Evolutionary conservation across 2,329 filamentous ascomycete species (phyloP), one percentile per base, ranked within the genome.

Genomic region (Cordyceps fumosorosea): DNA sequence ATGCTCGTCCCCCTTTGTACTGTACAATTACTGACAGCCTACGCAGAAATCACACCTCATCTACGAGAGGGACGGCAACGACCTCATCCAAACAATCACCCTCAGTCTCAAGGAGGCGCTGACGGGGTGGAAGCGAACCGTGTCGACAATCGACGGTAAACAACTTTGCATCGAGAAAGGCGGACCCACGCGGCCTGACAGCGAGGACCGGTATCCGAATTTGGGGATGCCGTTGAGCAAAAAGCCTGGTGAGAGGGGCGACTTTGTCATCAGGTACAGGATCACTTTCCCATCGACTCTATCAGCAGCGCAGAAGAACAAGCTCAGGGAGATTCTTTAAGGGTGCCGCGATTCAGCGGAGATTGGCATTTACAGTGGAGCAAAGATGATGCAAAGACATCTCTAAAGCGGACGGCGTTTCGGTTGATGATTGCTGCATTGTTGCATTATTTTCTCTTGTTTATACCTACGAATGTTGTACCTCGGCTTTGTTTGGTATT

Each of bases 141-240:
- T 99, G 24, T 86, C 87, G 37, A 99, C 93, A 11, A 98, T 99
- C 68, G 95, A 99, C 70, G 90, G 90, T 68, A 93, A 90, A 72
- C 89, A 93, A 69, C 79, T 99, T 67, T 85, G 81, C 57, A 84
- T 98, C 45, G 85, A 90, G 51, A 93, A 92, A 74, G 78, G 81
- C 5, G 93, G 93, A 0, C 93, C 93, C 1, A 98, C 93, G 7
- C 88, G 89, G 63, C 93, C 93, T 0, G 91, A 89, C 14, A 90
- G 87, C 73, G 86, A 86, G 68, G 93, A 97, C 67, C 80, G 81
- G 37, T 99, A 90, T 72, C 95, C 95, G 0, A 84, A 85, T 5
- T 81, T 90, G n/a, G 95, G 95, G 63, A 98, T 99, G 95, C 92
- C 93, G 44, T 87, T 95, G 70, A 91, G 90, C 64, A 98, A 96